Conservation (phyloP, 768 basidiomycete genomes). For the Sporobolomyces roseus region DNA sequence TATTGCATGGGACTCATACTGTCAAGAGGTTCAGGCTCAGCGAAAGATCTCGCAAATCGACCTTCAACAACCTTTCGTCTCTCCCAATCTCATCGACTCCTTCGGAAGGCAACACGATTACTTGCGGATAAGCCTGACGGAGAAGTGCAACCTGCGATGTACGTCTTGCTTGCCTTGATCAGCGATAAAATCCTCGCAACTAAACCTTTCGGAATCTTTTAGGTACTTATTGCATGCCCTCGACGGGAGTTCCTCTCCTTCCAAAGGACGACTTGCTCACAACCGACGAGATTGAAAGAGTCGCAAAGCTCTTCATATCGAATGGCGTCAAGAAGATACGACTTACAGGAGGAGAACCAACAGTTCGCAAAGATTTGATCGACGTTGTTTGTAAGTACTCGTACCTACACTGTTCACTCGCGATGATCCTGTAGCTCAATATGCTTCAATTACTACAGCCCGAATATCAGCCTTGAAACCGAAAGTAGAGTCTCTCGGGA, state of each 20-base stretch:
- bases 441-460: constrained; percentile 51
- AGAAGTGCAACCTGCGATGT: constrained; percentile 82
- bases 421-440: background rate
- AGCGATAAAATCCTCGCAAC: no score
- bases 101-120: constrained; percentile 61
- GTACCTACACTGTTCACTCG: background rate
- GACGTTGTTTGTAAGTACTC: constrained; percentile 56
- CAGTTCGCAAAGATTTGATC: constrained; percentile 68
- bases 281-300: constrained; percentile 68
- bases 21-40: background rate
- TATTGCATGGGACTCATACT: background rate
- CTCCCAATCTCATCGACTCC: constrained; percentile 39
- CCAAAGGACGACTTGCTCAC: constrained; percentile 67
- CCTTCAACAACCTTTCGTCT: background rate
- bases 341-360: constrained; percentile 84
- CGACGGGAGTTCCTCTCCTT: constrained; percentile 69
- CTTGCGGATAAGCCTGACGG: constrained; percentile 80
- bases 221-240: constrained; percentile 93
- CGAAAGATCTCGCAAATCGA: constrained; percentile 11
- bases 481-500: constrained; percentile 65
- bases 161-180: constrained; percentile 93
- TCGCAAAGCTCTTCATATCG: constrained; percentile 71
- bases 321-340: constrained; percentile 82
- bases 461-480: constrained; percentile 61
- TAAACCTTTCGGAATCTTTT: no score